Evolutionary conservation across 2,329 filamentous ascomycete species (phyloP).

Genomic region (Aureobasidium pullulans): DNA sequence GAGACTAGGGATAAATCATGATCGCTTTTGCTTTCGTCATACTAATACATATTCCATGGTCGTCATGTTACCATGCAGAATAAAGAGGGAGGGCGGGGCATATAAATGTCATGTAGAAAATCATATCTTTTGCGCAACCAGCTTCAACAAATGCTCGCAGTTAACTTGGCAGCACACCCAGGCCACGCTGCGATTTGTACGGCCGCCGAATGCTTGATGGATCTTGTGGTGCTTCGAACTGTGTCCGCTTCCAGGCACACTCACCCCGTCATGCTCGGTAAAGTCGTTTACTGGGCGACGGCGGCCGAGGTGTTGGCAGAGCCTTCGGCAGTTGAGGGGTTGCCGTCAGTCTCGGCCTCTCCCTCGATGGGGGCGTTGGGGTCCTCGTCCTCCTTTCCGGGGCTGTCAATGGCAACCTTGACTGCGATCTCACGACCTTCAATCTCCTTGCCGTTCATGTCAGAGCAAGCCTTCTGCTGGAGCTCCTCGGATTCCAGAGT

Average conservation of each 20-base stretch:
- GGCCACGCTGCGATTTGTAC: constrained; percentile 8
- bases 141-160: constrained; percentile 13
- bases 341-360: constrained; percentile 23
- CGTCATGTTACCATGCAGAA: constrained; percentile 6
- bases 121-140: constrained; percentile 14
- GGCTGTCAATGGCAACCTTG: constrained; percentile 99
- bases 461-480: constrained; percentile 90
- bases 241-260: not conserved
- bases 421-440: constrained; percentile 98
- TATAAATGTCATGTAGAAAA: constrained; percentile 14
- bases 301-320: constrained; percentile 21
- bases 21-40: constrained; percentile 14
- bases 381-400: constrained; percentile 90
- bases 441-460: constrained; percentile 99
- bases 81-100: constrained; percentile 7
- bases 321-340: constrained; percentile 29
- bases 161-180: constrained; percentile 12
- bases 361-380: constrained; percentile 41
- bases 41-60: constrained; percentile 14
- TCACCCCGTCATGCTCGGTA: not conserved
- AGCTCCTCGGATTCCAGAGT: constrained; percentile 90
- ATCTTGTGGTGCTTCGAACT: not conserved
- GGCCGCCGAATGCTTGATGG: constrained; percentile 7
- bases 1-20: not conserved
- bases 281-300: constrained; percentile 13